Conservation (phyloP, 352 stramenopile species). For the Phytophthora citricola region DNA sequence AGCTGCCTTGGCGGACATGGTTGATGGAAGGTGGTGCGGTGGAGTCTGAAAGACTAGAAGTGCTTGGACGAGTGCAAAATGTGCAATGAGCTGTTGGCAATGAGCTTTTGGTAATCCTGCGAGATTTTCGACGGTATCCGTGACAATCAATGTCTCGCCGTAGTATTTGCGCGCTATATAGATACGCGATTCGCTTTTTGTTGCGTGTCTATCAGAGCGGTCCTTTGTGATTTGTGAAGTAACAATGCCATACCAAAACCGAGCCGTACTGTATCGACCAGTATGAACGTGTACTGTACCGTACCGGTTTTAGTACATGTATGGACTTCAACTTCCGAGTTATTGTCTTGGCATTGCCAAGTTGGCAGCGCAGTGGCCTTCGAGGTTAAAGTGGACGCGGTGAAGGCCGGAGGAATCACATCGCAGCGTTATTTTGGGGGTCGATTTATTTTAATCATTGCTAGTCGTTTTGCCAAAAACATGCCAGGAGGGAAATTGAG, state of each 20-base stretch:
- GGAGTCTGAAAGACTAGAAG: slow-evolving; percentile 1
- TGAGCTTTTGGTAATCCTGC: background rate
- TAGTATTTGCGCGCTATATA: background rate
- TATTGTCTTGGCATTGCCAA: too few relatives aligned
- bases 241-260: background rate
- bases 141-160: background rate
- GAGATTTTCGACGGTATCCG: too few relatives aligned
- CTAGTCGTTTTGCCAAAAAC: too few relatives aligned
- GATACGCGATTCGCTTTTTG: background rate
- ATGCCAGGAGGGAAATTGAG: background rate
- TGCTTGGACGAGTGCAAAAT: slow-evolving; percentile 16
- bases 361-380: background rate
- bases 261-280: background rate
- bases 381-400: background rate
- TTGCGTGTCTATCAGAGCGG: background rate
- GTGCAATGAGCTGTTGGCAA: slow-evolving; percentile 12
- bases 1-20: slow-evolving; percentile 34
- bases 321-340: too few relatives aligned
- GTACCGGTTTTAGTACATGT: background rate
- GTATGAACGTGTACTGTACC: background rate
- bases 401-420: background rate
- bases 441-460: too few relatives aligned
- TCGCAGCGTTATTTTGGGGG: too few relatives aligned
- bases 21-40: background rate
- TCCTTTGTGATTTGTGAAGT: background rate